Base-by-base conservation (phyloP, 345 rosid genomes). In the Cardamine resedifolia region DNA sequence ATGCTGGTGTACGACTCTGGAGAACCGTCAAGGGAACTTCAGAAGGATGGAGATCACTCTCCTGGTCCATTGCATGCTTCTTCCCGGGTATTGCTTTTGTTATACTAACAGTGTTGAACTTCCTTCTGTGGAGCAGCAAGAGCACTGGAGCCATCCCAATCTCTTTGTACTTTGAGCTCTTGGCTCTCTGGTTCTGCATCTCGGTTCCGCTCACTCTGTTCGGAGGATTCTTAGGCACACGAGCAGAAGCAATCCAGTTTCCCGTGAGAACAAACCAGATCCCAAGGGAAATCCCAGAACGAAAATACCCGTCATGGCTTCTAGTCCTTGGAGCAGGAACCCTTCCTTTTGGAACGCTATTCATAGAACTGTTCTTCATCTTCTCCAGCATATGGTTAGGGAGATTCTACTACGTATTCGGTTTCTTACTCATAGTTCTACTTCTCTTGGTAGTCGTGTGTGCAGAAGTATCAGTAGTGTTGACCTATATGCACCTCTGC, bases 331-430 rank as follows among this genome's bases (percentile, higher is more conserved):
- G 96, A 61, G 92, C 96, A 60, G 96, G 96, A 73, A 85, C 90
- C 51, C 89, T 90, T 70, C 96, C 90, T 16, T 90, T 90, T 19
- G 92, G 96, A 70, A 89, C 92, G 1, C 81, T 89, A 7, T 89
- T 84, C 83, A 87, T 89, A 9, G 96, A 89, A 69, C 87, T 90
- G 56, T 85, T 87, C 85, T 90, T 87, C 83, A 86, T 90, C 73
- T 87, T 90, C 36, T 90, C 92, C 44, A 90, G 96, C 85, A 87
- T 90, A 55, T 90, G 96, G 96, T 83, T 90, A 7, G 96, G 96
- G 26, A 83, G 92, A 76, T 87, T 90, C 73, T 90, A 90, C 63
- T 86, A 87, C 28, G 96, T 87, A 10, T 90, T 90, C 4, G 90
- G 96, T 36, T 90, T 87, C 86, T 67, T 90, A 79, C 85, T 90